Evolutionary conservation across 2,329 filamentous ascomycete genomes (phyloP), one percentile per base, ranked within the genome.

Genomic region (Zasmidium citrigriseum): DNA sequence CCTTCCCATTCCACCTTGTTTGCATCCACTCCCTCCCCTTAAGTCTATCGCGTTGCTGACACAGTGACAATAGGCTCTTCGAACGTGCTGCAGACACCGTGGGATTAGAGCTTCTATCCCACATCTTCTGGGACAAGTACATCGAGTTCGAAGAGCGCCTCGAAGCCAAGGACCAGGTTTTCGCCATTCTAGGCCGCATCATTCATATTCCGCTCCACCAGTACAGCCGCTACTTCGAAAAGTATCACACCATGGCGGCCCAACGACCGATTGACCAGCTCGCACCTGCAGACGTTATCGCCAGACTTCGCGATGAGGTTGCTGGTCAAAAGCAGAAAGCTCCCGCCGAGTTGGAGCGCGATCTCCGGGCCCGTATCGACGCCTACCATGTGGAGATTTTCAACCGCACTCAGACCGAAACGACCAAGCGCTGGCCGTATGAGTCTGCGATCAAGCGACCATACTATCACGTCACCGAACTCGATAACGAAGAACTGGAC

Each of bases 81-180:
- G 93, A 99, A 74, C 90, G 95, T 65, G 95, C 89, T 62, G 90
- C 91, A 24, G 83, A 84, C 25, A 88, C 85, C 68, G 92, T 96
- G 44, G 95, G 95, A 16, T 83, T 98, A 18, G 95, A 99, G 76
- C 99, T 96, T 72, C 82, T 96, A 25, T 89, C 93, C 1, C 92
- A 97, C 72, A 92, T 92, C 1, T 97, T 99, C 78, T 99, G 95
- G 95, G 95, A 99, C 76, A 98, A 96, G 77, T 99, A 96, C 71
- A 86, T 99, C 64, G 95, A 98, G 73, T 98, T 96, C 70, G 95
- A 98, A 73, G 93, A 97, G 73, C 89, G 93, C 1, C 82, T 93
- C 61, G 92, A 96, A 69, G 86, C 89, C 0, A 85, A 89, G 14
- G 90, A 96, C 63, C 91, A 87, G 69, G 90, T 97, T 55, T 96